Evolutionary conservation across 371 early-diverging fungal species (phyloP), one percentile per base, ranked within the genome.

Genomic region (Mortierella sp.): DNA sequence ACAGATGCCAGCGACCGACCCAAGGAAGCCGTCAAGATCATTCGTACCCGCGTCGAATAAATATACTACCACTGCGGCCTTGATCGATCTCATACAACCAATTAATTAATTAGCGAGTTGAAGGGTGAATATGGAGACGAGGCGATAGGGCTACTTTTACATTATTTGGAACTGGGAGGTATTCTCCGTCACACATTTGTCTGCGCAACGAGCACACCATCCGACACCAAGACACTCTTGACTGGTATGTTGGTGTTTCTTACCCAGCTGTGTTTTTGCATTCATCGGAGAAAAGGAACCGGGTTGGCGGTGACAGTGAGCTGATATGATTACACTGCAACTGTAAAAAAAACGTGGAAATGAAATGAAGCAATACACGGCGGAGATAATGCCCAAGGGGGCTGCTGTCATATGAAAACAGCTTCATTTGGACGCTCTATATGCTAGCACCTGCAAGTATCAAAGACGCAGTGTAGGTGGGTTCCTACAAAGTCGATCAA

Each of bases 1-100:
- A 93, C 93, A 3, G 94, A 94, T 84, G 83, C 80, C 3, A 89
- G 88, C 50, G 93, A 93, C 80, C 78, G 92, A 44, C 89, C 89
- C 55, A 84, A 87, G 72, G 88, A 87, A 52, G 80, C 82, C 38
- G 88, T 89, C 76, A 88, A 84, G 76, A 89, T 89, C 73, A 80
- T 89, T 74, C 75, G 83, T 57, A 83, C 88, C 16, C 71, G 84
- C 34, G 89, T 75, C 24, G 86, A 86, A 71, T 86, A 86, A 72
- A 55, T 8, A 1, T 21, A 14, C 16, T 24, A 54, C 65, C 14
- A 31, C 0, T 7, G 19, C 21, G 19, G 48, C 10, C 75, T 57
- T 24, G 58, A 50, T 55, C 42, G 34, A 34, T 55, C 21, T 24
- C 57, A 70, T n/a, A 11, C 13, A 26, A 45, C 21, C 38, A n/a